Evolutionary conservation across 345 rosid genomes (phyloP).

Genomic region (Limnanthes douglasii): DNA sequence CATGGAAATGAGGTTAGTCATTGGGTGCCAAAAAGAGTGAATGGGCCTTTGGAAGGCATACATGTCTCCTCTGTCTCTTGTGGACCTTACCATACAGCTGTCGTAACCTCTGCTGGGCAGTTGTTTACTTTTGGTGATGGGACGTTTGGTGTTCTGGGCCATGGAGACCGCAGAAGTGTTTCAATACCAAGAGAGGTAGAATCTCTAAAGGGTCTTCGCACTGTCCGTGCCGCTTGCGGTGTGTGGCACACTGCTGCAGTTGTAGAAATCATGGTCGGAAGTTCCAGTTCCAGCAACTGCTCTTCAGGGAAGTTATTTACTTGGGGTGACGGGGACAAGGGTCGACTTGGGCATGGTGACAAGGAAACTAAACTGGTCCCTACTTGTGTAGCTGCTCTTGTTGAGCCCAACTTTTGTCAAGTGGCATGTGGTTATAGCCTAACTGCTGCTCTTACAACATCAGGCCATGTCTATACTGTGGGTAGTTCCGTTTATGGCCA

Average conservation of each 20-base stretch:
- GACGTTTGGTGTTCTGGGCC: constrained; percentile 69
- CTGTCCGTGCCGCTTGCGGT: constrained; percentile 50
- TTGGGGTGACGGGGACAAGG: constrained; percentile 99
- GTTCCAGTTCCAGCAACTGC: constrained; percentile 84
- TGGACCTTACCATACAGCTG: constrained; percentile 75
- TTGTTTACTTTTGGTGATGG: constrained; percentile 78
- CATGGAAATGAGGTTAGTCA: constrained; percentile 38
- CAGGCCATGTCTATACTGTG: constrained; percentile 85
- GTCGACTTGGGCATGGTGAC: constrained; percentile 96
- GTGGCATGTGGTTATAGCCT: constrained; percentile 93
- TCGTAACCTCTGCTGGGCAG: constrained; percentile 45
- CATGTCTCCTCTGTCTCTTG: constrained; percentile 54
- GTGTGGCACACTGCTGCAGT: constrained; percentile 91
- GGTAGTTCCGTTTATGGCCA: constrained; percentile 98
- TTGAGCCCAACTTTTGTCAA: constrained; percentile 87
- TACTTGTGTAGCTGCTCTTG: constrained; percentile 93
- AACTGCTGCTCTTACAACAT: constrained; percentile 79
- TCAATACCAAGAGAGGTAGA: constrained; percentile 52
- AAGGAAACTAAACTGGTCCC: constrained; percentile 88
- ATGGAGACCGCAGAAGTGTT: constrained; percentile 42
- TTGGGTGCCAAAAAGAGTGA: constrained; percentile 42
- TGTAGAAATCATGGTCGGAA: constrained; percentile 93
- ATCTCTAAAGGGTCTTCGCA: constrained; percentile 39
- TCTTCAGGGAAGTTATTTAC: constrained; percentile 92
- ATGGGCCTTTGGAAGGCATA: constrained; percentile 39